A percentile compares a stretch with the other conserved stretches of the same genome.
Evolutionary conservation across 108 stramenopile genomes (phyloP).

Genomic region (Cyclostephanos invisitatus): DNA sequence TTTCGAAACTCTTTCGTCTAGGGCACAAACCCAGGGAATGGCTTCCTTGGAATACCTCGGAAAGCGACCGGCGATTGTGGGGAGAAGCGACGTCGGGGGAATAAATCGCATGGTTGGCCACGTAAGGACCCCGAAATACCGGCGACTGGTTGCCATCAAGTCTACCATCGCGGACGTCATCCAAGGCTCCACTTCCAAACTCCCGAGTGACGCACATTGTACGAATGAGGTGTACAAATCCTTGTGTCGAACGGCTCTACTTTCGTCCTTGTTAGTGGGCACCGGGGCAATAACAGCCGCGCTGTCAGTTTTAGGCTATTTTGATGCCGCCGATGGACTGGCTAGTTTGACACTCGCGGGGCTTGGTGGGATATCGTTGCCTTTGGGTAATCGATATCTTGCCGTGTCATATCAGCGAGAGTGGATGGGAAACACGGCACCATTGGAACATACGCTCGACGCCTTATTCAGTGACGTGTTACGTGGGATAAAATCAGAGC

Average conservation of each 20-base stretch:
- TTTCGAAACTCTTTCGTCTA: conserved; percentile 58
- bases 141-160: conserved; percentile 42
- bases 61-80: conserved; percentile 58
- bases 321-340: conserved; percentile 26
- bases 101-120: conserved; percentile 55
- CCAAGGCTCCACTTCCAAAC: conserved; percentile 17
- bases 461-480: conserved; percentile 49
- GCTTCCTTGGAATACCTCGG: conserved; percentile 77
- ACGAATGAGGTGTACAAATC: conserved; percentile 34
- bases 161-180: conserved; percentile 29
- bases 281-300: conserved; percentile 30
- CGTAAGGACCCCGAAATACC: conserved; percentile 59
- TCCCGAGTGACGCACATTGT: conserved; percentile 29
- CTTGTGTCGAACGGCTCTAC: conserved; percentile 26
- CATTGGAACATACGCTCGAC: conserved; percentile 47
- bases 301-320: conserved; percentile 14
- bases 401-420: conserved; percentile 36
- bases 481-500: conserved; percentile 49
- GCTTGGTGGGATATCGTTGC: conserved; percentile 32
- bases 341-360: conserved; percentile 21
- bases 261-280: conserved; percentile 38
- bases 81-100: neutral
- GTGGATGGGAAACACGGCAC: conserved; percentile 40
- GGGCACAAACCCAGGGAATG: conserved; percentile 72
- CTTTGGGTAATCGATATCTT: conserved; percentile 35